Conservation (phyloP, 2,329 filamentous ascomycete species). For the Xylariaceae sp. region DNA sequence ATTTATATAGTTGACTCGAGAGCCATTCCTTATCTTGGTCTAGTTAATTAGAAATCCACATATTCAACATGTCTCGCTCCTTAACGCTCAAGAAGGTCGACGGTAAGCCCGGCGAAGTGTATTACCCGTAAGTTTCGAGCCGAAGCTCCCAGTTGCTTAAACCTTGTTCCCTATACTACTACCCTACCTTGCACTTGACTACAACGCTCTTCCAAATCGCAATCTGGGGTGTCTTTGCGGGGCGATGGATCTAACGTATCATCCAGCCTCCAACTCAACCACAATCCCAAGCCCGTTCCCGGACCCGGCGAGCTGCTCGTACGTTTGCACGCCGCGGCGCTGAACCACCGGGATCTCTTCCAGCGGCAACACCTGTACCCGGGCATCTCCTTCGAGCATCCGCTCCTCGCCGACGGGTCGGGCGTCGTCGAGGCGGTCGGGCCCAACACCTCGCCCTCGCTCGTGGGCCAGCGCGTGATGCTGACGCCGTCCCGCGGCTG, state of each 20-base stretch:
- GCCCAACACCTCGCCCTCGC: conserved; percentile 46
- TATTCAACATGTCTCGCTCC: conserved; percentile 54
- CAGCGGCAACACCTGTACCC: conserved; percentile 93
- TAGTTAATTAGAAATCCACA: neutral
- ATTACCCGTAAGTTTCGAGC: conserved; percentile 78
- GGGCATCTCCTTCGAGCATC: conserved; percentile 76
- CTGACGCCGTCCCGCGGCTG: conserved; percentile 81
- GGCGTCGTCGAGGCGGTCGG: conserved; percentile 74
- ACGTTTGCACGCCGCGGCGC: conserved; percentile 76
- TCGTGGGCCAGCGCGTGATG: conserved; percentile 69
- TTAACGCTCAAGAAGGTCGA: conserved; percentile 73
- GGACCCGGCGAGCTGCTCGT: conserved; percentile 74
- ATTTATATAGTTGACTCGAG: no score
- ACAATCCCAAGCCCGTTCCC: conserved; percentile 67
- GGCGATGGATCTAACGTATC: no score
- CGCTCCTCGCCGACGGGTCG: conserved; percentile 82
- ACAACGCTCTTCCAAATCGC: neutral
- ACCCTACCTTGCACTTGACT: neutral
- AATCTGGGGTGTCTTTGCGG: no score
- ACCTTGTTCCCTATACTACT: neutral
- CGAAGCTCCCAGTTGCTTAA: no score
- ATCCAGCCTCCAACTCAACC: conserved; percentile 64
- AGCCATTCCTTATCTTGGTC: no score
- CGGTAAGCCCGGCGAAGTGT: conserved; percentile 86
- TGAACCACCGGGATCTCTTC: conserved; percentile 96